Evolutionary conservation across 108 stramenopile species (phyloP), one percentile per base, ranked within the genome.

Genomic region (Nannochloropsis gaditana): DNA sequence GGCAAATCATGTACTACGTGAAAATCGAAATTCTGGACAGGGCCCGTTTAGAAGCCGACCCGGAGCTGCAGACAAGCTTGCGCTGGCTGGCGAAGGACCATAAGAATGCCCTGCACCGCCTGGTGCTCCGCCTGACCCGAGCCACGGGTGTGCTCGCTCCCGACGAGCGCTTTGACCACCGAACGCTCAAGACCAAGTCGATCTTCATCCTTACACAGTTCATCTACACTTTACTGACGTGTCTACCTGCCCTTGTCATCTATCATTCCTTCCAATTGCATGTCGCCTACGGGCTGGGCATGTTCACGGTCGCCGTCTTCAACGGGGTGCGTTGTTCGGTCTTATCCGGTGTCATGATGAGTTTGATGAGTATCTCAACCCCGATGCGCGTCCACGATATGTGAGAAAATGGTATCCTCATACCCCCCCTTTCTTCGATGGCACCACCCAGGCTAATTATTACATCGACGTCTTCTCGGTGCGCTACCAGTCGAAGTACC

Each of bases 21-120:
- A 94, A 94, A 85, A 94, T 94, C 79, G 94, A 94, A 88, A 44
- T 93, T 21, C 21, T 89, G 84, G 93, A 93, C 80, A 88, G 85
- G 44, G 82, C 73, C 42, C 15, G 50, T 43, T 2, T 91, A 5
- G 86, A 88, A 84, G 83, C 85, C 9, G 85, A 91, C 15, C 90
- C 91, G 43, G 47, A 79, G 42, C 21, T 91, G 41, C 87, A 83
- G 86, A 92, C 91, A 9, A 91, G 90, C 45, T 43, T 90, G 50
- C 89, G 91, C 9, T 92, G 91, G 91, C 80, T 92, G 83, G 85
- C 90, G 42, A 90, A 84, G 44, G 90, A 86, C 43, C 84, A 43
- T 5, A 91, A 88, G 42, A 88, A 90, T 43, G 21, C 42, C 17
- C 44, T 90, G 81, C 88, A 90, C 85, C 45, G 88, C 82, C 79